These are phyloP conservation scores for Kluyveromyces marxianus DNA, from an alignment of 1,139 yeast genomes.

Conservation along the genomic window DNA sequence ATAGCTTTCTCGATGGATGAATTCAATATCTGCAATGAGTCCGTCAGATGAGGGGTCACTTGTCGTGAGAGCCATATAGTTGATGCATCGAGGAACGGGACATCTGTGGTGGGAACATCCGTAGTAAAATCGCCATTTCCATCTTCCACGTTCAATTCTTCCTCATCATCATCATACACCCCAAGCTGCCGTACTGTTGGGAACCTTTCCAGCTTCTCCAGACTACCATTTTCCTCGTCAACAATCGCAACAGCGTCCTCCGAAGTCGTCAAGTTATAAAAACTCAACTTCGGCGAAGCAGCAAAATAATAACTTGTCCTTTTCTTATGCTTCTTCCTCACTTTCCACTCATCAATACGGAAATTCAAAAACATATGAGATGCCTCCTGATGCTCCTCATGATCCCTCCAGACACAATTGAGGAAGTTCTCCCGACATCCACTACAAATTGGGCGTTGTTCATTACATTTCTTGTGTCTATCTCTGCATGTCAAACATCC, in stretches of 20 bases:
- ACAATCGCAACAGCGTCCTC: background rate
- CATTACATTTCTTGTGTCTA: conserved; percentile 47
- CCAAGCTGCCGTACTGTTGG: background rate
- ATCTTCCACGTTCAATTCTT: background rate
- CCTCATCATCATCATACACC: background rate
- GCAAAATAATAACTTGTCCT: background rate
- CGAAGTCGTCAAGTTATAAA: background rate
- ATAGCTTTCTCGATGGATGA: background rate
- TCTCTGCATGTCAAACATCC: conserved; percentile 44
- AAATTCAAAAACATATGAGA: conserved; percentile 16
- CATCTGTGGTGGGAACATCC: background rate
- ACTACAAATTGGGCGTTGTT: conserved; percentile 34
- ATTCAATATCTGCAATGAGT: background rate
- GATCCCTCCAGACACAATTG: conserved; percentile 37
- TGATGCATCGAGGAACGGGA: background rate
- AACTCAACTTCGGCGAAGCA: background rate
- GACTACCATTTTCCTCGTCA: background rate
- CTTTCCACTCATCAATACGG: conserved; percentile 10
- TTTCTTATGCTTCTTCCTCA: background rate
- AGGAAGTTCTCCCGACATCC: conserved; percentile 36
- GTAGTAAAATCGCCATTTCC: background rate
- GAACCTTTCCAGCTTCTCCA: background rate
- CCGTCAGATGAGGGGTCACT: background rate
- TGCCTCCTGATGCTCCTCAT: conserved; percentile 31
- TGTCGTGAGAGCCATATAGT: background rate